A percentile compares a stretch with the other conserved stretches of the same genome.
These are phyloP conservation scores for Leishmania aethiopica DNA, from an alignment of 208 protist genomes.

Conservation along the genomic window DNA sequence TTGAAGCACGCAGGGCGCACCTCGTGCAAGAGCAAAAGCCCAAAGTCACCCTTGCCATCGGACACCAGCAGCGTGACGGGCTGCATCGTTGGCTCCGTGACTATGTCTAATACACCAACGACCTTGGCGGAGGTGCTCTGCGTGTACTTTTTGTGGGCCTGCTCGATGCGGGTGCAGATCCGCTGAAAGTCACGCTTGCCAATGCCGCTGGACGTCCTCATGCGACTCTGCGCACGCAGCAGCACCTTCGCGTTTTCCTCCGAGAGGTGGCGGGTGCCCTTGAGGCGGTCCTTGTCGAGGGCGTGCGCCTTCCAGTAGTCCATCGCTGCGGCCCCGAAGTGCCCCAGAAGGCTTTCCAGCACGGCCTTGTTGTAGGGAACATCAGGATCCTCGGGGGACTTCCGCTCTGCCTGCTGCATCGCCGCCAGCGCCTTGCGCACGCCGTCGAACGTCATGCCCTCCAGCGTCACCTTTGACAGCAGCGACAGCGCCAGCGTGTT, in stretches of 20 bases:
- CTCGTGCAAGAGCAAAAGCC: conserved; percentile 65
- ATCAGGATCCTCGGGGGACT: conserved; percentile 60
- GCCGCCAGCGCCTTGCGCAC: conserved; percentile 51
- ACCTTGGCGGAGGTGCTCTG: conserved; percentile 22
- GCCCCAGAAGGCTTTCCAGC: conserved; percentile 70
- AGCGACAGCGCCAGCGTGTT: conserved; percentile 69
- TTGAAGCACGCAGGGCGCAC: conserved; percentile 54
- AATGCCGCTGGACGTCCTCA: conserved; percentile 48
- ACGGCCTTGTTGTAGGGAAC: conserved; percentile 82
- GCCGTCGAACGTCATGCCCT: conserved; percentile 51
- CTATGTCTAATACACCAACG: conserved; percentile 64
- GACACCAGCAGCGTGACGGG: conserved; percentile 58
- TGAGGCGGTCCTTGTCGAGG: conserved; percentile 61
- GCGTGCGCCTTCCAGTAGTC: conserved; percentile 56
- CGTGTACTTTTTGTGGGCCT: conserved; percentile 49
- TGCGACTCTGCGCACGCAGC: conserved; percentile 39
- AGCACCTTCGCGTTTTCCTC: conserved; percentile 61
- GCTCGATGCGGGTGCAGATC: conserved; percentile 40
- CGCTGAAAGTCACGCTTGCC: conserved; percentile 64
- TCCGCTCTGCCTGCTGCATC: conserved; percentile 64
- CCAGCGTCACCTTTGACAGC: conserved; percentile 59
- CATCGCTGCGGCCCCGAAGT: conserved; percentile 61
- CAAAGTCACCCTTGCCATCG: conserved; percentile 50
- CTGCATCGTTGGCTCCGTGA: conserved; percentile 72
- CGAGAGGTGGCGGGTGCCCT: conserved; percentile 43